These are phyloP conservation scores for Golovinomyces cichoracearum DNA, from an alignment of 2,329 filamentous ascomycete species.

Conservation along the genomic window DNA sequence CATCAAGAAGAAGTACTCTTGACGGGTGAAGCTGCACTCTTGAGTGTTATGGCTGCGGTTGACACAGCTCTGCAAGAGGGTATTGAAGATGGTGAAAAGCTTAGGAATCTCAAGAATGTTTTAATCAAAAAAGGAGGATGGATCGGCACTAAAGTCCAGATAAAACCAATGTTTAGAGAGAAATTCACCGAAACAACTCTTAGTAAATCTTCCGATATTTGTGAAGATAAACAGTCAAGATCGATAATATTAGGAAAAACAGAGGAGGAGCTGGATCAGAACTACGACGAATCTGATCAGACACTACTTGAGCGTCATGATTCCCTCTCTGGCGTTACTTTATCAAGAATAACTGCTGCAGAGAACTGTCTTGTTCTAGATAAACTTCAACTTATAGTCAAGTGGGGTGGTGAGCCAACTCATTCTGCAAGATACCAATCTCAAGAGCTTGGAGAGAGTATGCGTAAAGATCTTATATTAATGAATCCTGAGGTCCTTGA, in stretches of 20 bases:
- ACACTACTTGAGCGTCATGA: conserved; percentile 41
- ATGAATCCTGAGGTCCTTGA: conserved; percentile 81
- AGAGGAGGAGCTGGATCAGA: conserved; percentile 1
- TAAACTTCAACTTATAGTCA: conserved; percentile 91
- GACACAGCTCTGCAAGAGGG: conserved; percentile 52
- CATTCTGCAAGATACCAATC: conserved; percentile 92
- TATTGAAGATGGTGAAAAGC: conserved; percentile 62
- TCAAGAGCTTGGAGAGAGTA: conserved; percentile 80
- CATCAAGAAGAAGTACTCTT: conserved; percentile 91
- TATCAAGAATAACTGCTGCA: conserved; percentile 78
- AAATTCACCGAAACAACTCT: conserved; percentile 38
- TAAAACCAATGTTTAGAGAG: conserved; percentile 97
- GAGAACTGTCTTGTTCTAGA: conserved; percentile 85
- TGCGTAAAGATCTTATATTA: conserved; percentile 79
- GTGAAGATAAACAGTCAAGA: background rate
- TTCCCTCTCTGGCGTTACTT: conserved; percentile 67
- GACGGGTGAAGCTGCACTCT: conserved; percentile 69
- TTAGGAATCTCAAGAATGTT: conserved; percentile 64
- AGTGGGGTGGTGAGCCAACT: conserved; percentile 95
- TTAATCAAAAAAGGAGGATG: conserved; percentile 78
- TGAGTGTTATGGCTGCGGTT: conserved; percentile 73
- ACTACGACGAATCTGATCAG: conserved; percentile 14
- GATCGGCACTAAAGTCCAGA: conserved; percentile 93
- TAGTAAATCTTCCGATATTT: background rate
- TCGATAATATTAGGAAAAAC: conserved; percentile 2